These are phyloP conservation scores for Fusarium sp. DNA, from an alignment of 2,329 filamentous ascomycete genomes.

Conservation along the genomic window DNA sequence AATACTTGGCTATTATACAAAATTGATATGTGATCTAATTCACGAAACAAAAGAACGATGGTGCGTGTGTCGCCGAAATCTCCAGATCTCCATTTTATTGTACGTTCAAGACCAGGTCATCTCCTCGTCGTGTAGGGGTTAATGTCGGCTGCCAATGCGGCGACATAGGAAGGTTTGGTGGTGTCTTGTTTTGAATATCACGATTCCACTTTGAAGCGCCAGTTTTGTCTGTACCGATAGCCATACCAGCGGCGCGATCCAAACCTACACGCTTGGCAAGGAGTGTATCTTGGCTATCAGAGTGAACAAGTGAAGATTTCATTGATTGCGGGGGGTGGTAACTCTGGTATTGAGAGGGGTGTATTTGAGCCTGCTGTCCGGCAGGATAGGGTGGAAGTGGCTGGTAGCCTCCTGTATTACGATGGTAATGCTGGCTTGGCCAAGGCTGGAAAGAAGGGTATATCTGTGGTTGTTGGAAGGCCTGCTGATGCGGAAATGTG, in stretches of 20 bases:
- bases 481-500: slow-evolving; percentile 17
- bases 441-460: slow-evolving; percentile 21
- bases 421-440: slow-evolving; percentile 29
- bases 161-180: slow-evolving; percentile 26
- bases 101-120: slow-evolving; percentile 70
- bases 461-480: slow-evolving; percentile 28
- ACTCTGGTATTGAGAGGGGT: slow-evolving; percentile 27
- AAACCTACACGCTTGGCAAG: slow-evolving; percentile 63
- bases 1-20: slow-evolving; percentile 39
- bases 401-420: slow-evolving; percentile 13
- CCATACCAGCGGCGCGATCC: slow-evolving; percentile 59
- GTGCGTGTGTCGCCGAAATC: slow-evolving; percentile 10
- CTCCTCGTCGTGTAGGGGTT: slow-evolving; percentile 72
- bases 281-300: slow-evolving; percentile 51
- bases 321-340: slow-evolving; percentile 17
- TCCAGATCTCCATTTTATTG: slow-evolving; percentile 45
- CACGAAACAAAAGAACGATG: slow-evolving; percentile 9
- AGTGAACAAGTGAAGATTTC: slow-evolving; percentile 27
- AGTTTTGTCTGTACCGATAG: slow-evolving; percentile 42
- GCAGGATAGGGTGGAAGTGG: slow-evolving; percentile 16
- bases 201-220: slow-evolving; percentile 26
- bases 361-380: slow-evolving; percentile 25
- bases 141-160: slow-evolving; percentile 62
- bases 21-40: slow-evolving; percentile 12
- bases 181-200: slow-evolving; percentile 16